Evolutionary conservation across 179 eudicot genomes (phyloP).

Genomic region (Heliamphora pulchella): DNA sequence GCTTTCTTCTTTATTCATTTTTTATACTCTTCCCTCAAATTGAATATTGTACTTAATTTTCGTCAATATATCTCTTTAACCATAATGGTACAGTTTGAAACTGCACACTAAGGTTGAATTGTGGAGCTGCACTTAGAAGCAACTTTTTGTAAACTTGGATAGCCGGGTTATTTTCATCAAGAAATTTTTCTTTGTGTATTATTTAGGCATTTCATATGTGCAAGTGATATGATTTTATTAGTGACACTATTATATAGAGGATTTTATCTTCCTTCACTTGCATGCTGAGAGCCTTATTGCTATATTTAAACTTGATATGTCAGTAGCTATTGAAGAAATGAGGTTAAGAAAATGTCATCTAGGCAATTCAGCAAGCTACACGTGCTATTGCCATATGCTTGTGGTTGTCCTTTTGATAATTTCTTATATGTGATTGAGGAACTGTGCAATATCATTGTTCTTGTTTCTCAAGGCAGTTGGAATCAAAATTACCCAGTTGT

Average conservation of each 20-base stretch:
- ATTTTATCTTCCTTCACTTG: background rate
- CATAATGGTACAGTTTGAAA: background rate
- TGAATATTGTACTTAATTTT: too few relatives aligned
- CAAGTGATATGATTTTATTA: background rate
- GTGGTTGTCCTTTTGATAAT: background rate
- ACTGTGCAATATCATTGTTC: slow-evolving; percentile 2
- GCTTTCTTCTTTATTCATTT: background rate
- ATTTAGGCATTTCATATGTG: background rate
- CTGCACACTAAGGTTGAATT: background rate
- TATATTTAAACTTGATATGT: background rate
- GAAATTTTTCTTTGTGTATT: background rate
- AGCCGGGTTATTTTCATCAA: background rate
- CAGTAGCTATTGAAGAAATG: background rate
- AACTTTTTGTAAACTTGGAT: background rate
- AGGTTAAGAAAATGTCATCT: background rate
- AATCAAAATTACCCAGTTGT: slow-evolving; percentile 18
- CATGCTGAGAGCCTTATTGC: background rate
- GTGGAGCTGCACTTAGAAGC: background rate
- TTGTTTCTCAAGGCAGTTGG: slow-evolving; percentile 19
- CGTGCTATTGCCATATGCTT: background rate
- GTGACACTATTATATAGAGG: background rate
- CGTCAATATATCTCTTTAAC: too few relatives aligned
- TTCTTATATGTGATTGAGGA: background rate
- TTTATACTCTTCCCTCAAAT: too few relatives aligned
- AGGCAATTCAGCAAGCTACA: background rate